Evolutionary conservation across 1,284 basidiomycete genomes (phyloP), one percentile per base, ranked within the genome.

Genomic region (Naganishia sp.): DNA sequence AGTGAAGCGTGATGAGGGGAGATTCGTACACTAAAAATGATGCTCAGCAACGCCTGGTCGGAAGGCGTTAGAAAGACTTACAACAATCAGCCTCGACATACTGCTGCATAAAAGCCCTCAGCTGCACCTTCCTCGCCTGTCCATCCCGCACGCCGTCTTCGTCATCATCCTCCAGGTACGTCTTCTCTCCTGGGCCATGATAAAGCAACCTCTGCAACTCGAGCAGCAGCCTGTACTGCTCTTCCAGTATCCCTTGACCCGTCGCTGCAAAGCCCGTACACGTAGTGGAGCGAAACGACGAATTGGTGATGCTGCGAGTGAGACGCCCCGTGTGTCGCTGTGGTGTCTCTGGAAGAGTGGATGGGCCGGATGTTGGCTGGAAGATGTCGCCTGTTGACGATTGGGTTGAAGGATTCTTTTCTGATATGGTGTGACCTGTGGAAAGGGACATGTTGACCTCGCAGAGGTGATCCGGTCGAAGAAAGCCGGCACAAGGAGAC

Each of bases 181-280:
- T 61, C 59, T 13, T 43, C 18, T 39, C 48, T 15, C 57, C 46
- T 1, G 44, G 18, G 16, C 50, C 53, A 25, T 45, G 31, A 44
- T 66, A 66, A 2, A 66, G 16, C 28, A 66, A 50, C 31, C 65
- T 61, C 46, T 66, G 65, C 45, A 66, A n/a, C 31, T 66, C 57
- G 36, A 49, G 21, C 21, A 66, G 23, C n/a, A 61, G 28, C 31
- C 39, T 45, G 21, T 55, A 66, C 57, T 66, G 65, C 10, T 66
- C 65, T 15, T 61, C 59, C 13, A 48, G 39, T 5, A 61, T 50
- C 7, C 59, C 59, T 42, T 43, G 48, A 2, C 33, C 59, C 15
- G 36, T 39, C 13, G 36, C 59, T 25, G 45, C 56, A 18, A 33
- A 33, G 0, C 28, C 48, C 1, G 25, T n/a, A 18, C 13, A 61